Conservation (phyloP, 2,329 filamentous ascomycete genomes). For the Sarocladium kiliense region DNA sequence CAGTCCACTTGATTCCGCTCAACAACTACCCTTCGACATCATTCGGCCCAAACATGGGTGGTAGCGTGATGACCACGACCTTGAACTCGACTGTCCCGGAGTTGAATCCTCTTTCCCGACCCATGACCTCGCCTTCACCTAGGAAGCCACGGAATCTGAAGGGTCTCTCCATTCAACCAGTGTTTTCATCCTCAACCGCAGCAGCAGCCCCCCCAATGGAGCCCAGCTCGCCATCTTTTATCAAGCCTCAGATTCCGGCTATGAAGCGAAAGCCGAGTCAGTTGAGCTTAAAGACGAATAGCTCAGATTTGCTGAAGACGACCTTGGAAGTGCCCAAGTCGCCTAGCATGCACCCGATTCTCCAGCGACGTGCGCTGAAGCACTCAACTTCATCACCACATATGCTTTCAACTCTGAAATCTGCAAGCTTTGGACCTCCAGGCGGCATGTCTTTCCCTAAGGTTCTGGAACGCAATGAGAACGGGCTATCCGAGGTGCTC, state of each 20-base stretch:
- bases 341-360: slow-evolving; percentile 50
- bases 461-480: slow-evolving; percentile 54
- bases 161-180: slow-evolving; percentile 72
- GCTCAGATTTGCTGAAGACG: slow-evolving; percentile 47
- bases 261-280: slow-evolving; percentile 73
- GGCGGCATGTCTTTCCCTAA: slow-evolving; percentile 62
- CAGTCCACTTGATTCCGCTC: slow-evolving; percentile 66
- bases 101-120: slow-evolving; percentile 28
- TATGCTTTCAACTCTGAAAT: slow-evolving; percentile 56
- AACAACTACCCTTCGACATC: slow-evolving; percentile 61
- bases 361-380: slow-evolving; percentile 59
- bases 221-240: slow-evolving; percentile 70
- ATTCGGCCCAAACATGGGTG: slow-evolving; percentile 32
- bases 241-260: slow-evolving; percentile 69
- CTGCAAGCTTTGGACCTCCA: slow-evolving; percentile 53
- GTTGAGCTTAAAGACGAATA: slow-evolving; percentile 69
- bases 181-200: slow-evolving; percentile 39
- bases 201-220: slow-evolving; percentile 48
- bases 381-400: slow-evolving; percentile 64
- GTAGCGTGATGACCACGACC: slow-evolving; percentile 28
- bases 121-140: slow-evolving; percentile 64
- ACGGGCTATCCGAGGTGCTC: slow-evolving; percentile 53
- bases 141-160: slow-evolving; percentile 78
- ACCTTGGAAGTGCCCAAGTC: slow-evolving; percentile 51
- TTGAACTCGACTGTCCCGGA: not conserved